Conservation (phyloP, 2,329 filamentous ascomycete genomes). For the Cladosporium sp. region DNA sequence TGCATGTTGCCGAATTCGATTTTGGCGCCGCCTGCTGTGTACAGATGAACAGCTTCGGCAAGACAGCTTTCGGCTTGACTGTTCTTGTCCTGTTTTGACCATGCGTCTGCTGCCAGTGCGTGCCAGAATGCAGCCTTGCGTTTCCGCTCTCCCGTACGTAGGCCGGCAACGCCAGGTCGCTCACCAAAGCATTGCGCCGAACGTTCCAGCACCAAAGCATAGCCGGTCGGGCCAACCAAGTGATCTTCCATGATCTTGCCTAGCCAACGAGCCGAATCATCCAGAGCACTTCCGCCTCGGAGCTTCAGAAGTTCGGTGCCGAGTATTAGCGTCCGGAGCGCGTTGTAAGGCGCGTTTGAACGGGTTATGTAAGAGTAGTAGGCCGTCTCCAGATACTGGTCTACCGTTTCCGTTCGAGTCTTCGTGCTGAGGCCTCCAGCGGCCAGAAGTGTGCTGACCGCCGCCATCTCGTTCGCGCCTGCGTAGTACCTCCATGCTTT, state of each 20-base stretch:
- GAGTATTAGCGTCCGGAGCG: slow-evolving; percentile 73
- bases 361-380: slow-evolving; percentile 90
- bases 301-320: slow-evolving; percentile 80
- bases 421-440: slow-evolving; percentile 69
- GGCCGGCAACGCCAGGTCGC: slow-evolving; percentile 65
- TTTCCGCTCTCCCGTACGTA: slow-evolving; percentile 68
- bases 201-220: slow-evolving; percentile 82
- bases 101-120: slow-evolving; percentile 77
- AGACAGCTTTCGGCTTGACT: slow-evolving; percentile 78
- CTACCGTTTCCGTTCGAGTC: slow-evolving; percentile 75
- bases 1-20: slow-evolving; percentile 54
- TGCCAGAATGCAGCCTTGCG: slow-evolving; percentile 91
- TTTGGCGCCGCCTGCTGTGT: slow-evolving; percentile 40
- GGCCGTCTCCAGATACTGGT: slow-evolving; percentile 84
- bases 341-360: slow-evolving; percentile 76
- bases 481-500: slow-evolving; percentile 97
- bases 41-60: slow-evolving; percentile 63
- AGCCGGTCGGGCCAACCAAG: slow-evolving; percentile 71
- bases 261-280: slow-evolving; percentile 86
- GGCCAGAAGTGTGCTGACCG: slow-evolving; percentile 76
- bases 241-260: slow-evolving; percentile 76
- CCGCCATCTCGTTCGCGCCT: slow-evolving; percentile 92
- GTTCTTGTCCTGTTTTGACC: slow-evolving; percentile 75
- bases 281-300: slow-evolving; percentile 74
- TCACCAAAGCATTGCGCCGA: slow-evolving; percentile 81